phyloP scores from a whole-genome alignment of 306 rosid species.

The Quercus gilva region DNA sequence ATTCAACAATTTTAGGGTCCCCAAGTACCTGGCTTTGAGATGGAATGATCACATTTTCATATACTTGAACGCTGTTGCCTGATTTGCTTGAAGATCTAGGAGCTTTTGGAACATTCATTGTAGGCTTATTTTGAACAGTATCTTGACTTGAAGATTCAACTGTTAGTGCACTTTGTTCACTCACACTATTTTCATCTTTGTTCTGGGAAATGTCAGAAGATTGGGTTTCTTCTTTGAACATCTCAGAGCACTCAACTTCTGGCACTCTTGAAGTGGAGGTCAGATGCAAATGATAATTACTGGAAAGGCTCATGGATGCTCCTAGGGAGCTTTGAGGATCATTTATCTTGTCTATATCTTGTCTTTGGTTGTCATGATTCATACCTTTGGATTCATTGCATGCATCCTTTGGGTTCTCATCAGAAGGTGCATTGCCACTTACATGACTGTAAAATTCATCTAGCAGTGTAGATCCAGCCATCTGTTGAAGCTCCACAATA shows the following conservation, averaged over 20 bases:
- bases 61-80: slow-evolving; percentile 21
- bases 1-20: slow-evolving; percentile 23
- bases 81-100: slow-evolving; percentile 21
- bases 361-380: slow-evolving; percentile 33
- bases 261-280: slow-evolving; percentile 34
- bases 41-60: slow-evolving; percentile 20
- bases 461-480: slow-evolving; percentile 44
- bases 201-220: slow-evolving; percentile 39
- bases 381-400: slow-evolving; percentile 19
- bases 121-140: slow-evolving; percentile 18
- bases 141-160: slow-evolving; percentile 45
- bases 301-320: slow-evolving; percentile 35
- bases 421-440: slow-evolving; percentile 11
- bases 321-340: slow-evolving; percentile 29
- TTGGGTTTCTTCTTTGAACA: slow-evolving; percentile 37
- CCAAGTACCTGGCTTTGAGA: slow-evolving; percentile 34
- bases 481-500: slow-evolving; percentile 45
- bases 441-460: slow-evolving; percentile 31
- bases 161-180: slow-evolving; percentile 41
- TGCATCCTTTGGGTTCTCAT: slow-evolving; percentile 32
- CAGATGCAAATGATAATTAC: slow-evolving; percentile 28
- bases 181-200: slow-evolving; percentile 39
- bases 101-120: slow-evolving; percentile 21
- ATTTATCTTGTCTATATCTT: slow-evolving; percentile 35
- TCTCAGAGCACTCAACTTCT: slow-evolving; percentile 44